Conservation (phyloP, 2,329 filamentous ascomycete species). For the Triangularia setosa region DNA sequence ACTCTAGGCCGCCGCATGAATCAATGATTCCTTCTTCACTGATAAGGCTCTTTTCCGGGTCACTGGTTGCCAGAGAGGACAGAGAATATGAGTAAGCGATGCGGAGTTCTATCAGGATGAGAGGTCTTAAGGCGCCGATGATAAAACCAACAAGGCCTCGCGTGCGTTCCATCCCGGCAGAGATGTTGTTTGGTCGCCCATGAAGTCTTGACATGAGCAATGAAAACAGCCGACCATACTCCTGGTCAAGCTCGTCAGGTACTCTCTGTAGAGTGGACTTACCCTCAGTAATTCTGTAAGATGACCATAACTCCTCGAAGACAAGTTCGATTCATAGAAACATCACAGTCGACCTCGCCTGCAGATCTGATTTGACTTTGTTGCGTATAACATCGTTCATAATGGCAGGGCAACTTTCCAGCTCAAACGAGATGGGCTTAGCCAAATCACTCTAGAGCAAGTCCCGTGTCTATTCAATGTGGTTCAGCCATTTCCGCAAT, state of each 20-base stretch:
- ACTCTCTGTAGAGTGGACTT: background rate
- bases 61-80: background rate
- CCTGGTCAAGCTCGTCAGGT: background rate
- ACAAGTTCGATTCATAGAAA: background rate
- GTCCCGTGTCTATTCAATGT: background rate
- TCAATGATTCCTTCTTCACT: background rate
- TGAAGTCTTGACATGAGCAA: background rate
- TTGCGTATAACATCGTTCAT: background rate
- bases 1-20: background rate
- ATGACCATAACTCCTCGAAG: background rate
- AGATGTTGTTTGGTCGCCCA: background rate
- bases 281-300: background rate
- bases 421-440: background rate
- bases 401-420: background rate
- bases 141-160: background rate
- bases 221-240: background rate
- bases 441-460: background rate
- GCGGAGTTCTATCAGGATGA: background rate
- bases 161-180: background rate
- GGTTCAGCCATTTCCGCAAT: background rate
- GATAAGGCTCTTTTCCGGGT: background rate
- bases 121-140: background rate
- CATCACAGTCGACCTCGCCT: background rate
- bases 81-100: background rate
- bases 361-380: background rate